These are phyloP conservation scores for Cytospora mali DNA, from an alignment of 2,329 filamentous ascomycete genomes.

Conservation along the genomic window DNA sequence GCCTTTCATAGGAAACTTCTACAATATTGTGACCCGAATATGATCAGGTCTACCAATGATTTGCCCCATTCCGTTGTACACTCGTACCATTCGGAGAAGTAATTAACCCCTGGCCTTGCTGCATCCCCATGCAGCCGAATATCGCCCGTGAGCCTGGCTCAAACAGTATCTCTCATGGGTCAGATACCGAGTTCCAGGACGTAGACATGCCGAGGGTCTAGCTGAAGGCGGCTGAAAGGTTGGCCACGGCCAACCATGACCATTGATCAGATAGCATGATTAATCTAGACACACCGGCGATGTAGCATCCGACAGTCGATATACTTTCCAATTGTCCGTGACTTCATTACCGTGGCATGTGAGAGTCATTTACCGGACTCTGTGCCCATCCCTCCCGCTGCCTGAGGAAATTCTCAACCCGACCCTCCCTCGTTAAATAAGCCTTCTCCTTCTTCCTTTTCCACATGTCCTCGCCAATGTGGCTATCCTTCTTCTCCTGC, in stretches of 20 bases:
- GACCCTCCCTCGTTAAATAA: slow-evolving; percentile 59
- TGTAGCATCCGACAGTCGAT: neutral
- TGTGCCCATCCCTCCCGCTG: slow-evolving; percentile 60
- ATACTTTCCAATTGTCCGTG: neutral
- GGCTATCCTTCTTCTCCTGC: slow-evolving; percentile 66
- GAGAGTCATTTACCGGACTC: slow-evolving; percentile 16
- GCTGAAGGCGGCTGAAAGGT: neutral
- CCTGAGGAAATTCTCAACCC: slow-evolving; percentile 77
- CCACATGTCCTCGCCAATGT: slow-evolving; percentile 63
- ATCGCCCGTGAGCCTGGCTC: neutral
- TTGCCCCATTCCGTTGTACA: slow-evolving; percentile 34
- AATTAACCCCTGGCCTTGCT: neutral
- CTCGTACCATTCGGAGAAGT: slow-evolving; percentile 37
- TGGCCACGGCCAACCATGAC: neutral
- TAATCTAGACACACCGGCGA: neutral
- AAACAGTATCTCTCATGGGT: neutral
- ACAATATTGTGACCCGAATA: slow-evolving; percentile 34
- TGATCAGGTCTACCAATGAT: slow-evolving; percentile 45
- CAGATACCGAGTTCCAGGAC: neutral
- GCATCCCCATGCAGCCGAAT: neutral
- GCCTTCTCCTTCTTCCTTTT: slow-evolving; percentile 56
- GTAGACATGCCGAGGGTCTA: neutral
- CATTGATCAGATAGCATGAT: neutral
- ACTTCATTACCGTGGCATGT: slow-evolving; percentile 17
- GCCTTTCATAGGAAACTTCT: neutral